A percentile compares a stretch with the other conserved stretches of the same genome.
Evolutionary conservation across 148 eudicot genomes (phyloP).

Genomic region (Chenopodium quinoa): DNA sequence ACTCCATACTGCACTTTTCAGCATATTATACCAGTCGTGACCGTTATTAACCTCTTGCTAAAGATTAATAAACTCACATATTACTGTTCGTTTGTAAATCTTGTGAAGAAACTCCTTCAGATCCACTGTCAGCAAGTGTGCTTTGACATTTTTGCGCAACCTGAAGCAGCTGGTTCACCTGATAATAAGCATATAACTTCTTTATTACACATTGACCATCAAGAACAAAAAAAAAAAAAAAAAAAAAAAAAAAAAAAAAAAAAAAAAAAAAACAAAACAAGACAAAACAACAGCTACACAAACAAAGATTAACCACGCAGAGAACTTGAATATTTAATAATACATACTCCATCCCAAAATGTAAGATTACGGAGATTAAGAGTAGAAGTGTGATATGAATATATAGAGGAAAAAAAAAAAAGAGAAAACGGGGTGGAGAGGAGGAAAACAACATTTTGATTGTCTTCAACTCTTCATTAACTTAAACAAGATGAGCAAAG

Average conservation of each 20-base stretch:
- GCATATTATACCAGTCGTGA: neutral
- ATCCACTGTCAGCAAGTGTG: conserved; percentile 69
- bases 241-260: too few relatives aligned
- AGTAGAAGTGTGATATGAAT: neutral
- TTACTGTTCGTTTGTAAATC: conserved; percentile 80
- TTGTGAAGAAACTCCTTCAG: conserved; percentile 74
- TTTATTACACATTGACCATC: neutral
- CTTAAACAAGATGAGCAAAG: too few relatives aligned
- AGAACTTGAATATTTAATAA: too few relatives aligned
- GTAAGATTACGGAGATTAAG: neutral
- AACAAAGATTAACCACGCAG: neutral
- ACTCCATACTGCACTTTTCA: neutral
- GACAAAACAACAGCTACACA: neutral
- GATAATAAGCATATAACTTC: conserved; percentile 25
- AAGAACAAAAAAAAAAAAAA: neutral
- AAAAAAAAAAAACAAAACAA: too few relatives aligned
- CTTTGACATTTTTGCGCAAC: conserved; percentile 94
- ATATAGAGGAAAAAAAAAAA: too few relatives aligned
- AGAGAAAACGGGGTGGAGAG: neutral
- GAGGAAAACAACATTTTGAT: too few relatives aligned
- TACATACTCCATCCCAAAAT: neutral
- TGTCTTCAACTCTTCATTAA: too few relatives aligned
- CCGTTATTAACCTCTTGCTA: neutral
- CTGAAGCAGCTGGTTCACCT: conserved; percentile 91
- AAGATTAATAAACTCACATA: conserved; percentile 48